phyloP scores from a whole-genome alignment of 495 filamentous ascomycete species.

The Penicillium coprophilum region DNA sequence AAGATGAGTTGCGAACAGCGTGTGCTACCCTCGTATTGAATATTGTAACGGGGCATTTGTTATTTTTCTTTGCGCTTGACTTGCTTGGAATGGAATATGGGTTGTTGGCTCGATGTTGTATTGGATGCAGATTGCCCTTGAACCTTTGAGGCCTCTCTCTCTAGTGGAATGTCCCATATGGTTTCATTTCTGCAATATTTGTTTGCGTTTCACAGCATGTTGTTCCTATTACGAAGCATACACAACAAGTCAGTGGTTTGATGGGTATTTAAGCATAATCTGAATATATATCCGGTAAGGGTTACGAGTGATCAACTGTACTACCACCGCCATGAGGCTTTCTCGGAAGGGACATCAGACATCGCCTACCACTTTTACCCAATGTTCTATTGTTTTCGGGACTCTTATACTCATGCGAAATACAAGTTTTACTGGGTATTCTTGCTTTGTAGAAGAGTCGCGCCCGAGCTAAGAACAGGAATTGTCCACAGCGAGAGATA shows the following conservation, averaged over 20 bases:
- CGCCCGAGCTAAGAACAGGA: not conserved
- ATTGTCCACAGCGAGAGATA: not conserved
- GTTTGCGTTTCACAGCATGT: not conserved
- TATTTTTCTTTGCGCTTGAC: not conserved
- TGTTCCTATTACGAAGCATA: not conserved
- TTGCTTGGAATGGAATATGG: not conserved
- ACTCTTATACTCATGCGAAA: not conserved
- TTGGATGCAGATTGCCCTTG: slow-evolving; percentile 4
- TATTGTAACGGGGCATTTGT: not conserved
- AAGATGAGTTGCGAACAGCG: slow-evolving; percentile 9
- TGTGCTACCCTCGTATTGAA: not conserved
- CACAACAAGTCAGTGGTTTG: not conserved
- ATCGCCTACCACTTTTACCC: not conserved
- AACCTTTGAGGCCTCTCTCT: not conserved
- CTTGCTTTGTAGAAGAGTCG: not conserved
- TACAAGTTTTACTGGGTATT: not conserved
- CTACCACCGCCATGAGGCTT: not conserved
- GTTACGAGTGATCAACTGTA: not conserved
- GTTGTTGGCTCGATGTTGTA: not conserved
- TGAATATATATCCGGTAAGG: not conserved
- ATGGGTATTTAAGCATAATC: not conserved
- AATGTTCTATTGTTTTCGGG: not conserved
- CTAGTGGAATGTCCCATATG: slow-evolving; percentile 4
- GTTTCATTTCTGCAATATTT: not conserved
- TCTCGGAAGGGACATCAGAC: not conserved